phyloP scores from a whole-genome alignment of 2,329 filamentous ascomycete species.

The Trichoderma guizhouense region DNA sequence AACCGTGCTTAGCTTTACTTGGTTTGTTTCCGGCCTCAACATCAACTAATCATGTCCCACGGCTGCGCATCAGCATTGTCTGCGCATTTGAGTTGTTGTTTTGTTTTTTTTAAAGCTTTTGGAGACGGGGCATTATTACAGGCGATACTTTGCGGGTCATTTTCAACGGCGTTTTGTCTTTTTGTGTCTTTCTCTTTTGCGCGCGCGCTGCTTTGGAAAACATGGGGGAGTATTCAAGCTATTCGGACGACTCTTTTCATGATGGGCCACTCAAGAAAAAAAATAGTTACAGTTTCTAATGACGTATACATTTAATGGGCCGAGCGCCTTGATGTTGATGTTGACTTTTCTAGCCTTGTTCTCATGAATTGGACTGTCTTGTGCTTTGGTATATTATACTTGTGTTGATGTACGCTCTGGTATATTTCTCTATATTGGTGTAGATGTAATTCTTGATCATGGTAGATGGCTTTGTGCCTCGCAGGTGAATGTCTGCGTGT shows the following conservation, averaged over 20 bases:
- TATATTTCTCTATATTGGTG: neutral
- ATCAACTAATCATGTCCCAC: constrained; percentile 27
- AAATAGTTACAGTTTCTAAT: constrained; percentile 18
- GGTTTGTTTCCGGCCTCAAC: constrained; percentile 56
- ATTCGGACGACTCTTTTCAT: constrained; percentile 18
- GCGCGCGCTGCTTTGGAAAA: constrained; percentile 12
- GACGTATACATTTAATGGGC: constrained; percentile 19
- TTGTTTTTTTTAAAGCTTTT: neutral
- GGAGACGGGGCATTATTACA: neutral
- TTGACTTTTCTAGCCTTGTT: neutral
- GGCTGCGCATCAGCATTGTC: too few species aligned
- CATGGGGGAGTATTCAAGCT: neutral
- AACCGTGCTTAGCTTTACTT: constrained; percentile 60
- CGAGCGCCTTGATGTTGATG: constrained; percentile 3
- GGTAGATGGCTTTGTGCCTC: neutral
- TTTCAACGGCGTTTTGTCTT: constrained; percentile 10
- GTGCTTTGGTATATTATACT: neutral
- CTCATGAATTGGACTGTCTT: neutral
- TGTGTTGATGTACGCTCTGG: neutral
- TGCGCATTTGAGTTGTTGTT: neutral
- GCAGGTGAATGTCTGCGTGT: neutral
- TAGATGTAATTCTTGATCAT: neutral
- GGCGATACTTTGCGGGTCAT: constrained; percentile 14
- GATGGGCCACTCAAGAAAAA: constrained; percentile 12
- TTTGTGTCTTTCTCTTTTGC: neutral